Percentiles rank a stretch among this genome's conserved stretches.
These are phyloP conservation scores for Daldinia bambusicola DNA, from an alignment of 495 filamentous ascomycete genomes.

Conservation along the genomic window DNA sequence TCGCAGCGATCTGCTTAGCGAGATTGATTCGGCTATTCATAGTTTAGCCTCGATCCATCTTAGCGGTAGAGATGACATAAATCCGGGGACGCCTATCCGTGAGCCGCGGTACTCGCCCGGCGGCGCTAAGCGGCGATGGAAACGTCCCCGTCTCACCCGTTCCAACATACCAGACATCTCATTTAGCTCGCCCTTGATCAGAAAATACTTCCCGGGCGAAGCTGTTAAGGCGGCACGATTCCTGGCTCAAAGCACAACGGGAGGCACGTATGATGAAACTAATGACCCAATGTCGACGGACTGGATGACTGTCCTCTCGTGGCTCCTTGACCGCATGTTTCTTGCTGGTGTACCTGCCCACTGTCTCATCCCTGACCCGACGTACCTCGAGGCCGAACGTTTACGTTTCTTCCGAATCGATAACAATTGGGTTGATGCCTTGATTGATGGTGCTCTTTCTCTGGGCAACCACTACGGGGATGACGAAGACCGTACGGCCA, in stretches of 20 bases:
- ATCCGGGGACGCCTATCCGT: background rate
- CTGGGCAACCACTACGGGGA: conserved; percentile 54
- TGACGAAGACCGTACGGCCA: conserved; percentile 45
- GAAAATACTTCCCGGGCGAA: conserved; percentile 12
- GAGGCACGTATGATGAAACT: conserved; percentile 48
- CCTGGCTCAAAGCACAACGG: conserved; percentile 19
- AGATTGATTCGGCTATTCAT: conserved; percentile 10
- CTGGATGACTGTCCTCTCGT: conserved; percentile 50
- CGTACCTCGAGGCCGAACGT: conserved; percentile 52
- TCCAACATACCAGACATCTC: conserved; percentile 11
- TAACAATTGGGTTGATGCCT: conserved; percentile 53
- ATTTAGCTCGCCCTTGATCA: background rate
- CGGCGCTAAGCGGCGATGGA: conserved; percentile 21
- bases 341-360: conserved; percentile 54
- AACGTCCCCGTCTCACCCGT: conserved; percentile 18
- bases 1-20: conserved; percentile 4
- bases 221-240: conserved; percentile 19
- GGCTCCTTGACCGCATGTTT: conserved; percentile 53
- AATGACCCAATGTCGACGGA: conserved; percentile 46
- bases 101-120: conserved; percentile 14
- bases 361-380: conserved; percentile 55
- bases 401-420: conserved; percentile 63
- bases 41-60: conserved; percentile 27
- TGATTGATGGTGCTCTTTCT: conserved; percentile 61
- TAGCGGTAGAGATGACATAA: conserved; percentile 12